Evolutionary conservation across 805 yeast species (phyloP), one percentile per base, ranked within the genome.

Genomic region (Grigorovia transvaalensis): DNA sequence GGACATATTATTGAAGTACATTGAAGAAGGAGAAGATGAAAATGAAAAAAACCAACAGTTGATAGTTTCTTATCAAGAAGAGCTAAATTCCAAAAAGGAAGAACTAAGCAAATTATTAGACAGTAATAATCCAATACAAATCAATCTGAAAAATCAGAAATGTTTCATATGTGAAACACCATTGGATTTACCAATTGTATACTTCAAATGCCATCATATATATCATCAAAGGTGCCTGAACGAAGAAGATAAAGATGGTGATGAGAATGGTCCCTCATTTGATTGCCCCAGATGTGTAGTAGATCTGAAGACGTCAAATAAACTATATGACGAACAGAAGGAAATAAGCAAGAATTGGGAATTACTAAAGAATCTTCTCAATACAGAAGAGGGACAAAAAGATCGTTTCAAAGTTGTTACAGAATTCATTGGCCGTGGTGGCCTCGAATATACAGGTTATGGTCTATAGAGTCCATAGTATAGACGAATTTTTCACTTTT

Each of bases 381-480:
- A 70, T 23, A 80, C 74, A 44, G 60, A 71, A n/a, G 69, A 65
- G 2, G 70, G 70, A 1, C 68, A 75, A 43, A 75, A 68, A 4
- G 87, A 85, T 57, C 77, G 86, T 56, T 84, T 90, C 65, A 84
- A 81, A 61, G 82, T 83, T 2, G 77, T 91, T 50, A 77, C 84
- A 53, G 95, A 88, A 51, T 90, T 84, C 64, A 77, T 90, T 46
- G 96, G 96, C 1, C 78, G 89, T 53, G 99, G 99, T 1, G 91
- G 85, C 0, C 77, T 90, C 80, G 88, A 83, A 48, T 66, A 67
- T 54, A 42, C 58, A 8, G 56, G 54, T 35, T 48, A 49, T 9
- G 49, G 47, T 46, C 19, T 53, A n/a, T 51, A 42, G 38, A 33
- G 8, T 33, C n/a, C n/a, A n/a, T n/a, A n/a, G n/a, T n/a, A n/a